Base-by-base conservation (phyloP, 1,139 yeast genomes). In the Yamadazyma epiphylla region DNA sequence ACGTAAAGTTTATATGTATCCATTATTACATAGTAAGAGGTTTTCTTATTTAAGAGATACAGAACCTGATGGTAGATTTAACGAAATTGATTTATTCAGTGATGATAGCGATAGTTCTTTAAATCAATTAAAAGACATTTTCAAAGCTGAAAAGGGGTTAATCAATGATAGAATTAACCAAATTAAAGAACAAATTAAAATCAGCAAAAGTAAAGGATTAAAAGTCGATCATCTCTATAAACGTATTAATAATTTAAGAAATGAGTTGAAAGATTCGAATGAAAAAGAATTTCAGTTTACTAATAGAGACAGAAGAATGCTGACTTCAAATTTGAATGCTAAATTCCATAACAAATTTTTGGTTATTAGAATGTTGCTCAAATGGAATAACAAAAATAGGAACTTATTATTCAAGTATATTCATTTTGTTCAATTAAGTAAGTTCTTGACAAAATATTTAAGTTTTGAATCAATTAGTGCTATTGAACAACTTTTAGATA, bases 11-110 rank as follows among this genome's bases (percentile, higher is more conserved):
- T 42, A 41, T 4, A 47, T 64, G 7, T 42, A 47, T 22, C 74
- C 74, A 3, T 47, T 68, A 30, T 37, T 66, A 41, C 62, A 44
- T 43, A 53, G 70, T 19, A 55, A 60, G 23, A 43, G 60, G 27
- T 69, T 69, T 36, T 53, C 68, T 0, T 68, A 67, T 37, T 42
- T 61, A 12, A 42, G 74, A 35, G 64, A 67, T 35, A 65, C 72
- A 1, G 50, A 51, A 28, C 41, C 44, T 6, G 42, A 38, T 23
- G 32, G 32, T 4, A 31, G 47, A 23, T 38, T 30, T 23, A 35
- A 44, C 6, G 46, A 39, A 15, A 27, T 22, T 2, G 45, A 43
- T 25, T 28, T 42, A 7, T 43, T 43, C 22, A 17, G 27, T 13
- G 36, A 38, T 7, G 32, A 39, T 7, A 42, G 41, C 9, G 26